Percentiles rank a stretch among this genome's conserved stretches.
Evolutionary conservation across 148 eudicot genomes (phyloP).

Genomic region (Arbutus unedo): DNA sequence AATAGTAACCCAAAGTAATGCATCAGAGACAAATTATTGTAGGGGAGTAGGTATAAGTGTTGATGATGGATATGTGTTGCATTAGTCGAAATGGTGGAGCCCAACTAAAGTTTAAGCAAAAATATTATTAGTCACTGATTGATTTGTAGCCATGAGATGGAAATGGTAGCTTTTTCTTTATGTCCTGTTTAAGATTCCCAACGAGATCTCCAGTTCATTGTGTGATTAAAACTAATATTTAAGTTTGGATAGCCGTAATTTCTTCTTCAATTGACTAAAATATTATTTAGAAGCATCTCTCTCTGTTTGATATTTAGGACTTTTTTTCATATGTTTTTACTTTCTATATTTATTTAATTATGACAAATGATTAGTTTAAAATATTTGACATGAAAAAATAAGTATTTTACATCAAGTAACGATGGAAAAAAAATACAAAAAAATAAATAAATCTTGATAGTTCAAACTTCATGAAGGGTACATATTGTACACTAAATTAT

Average conservation of each 20-base stretch:
- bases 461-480: too few species aligned
- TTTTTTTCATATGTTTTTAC: too few species aligned
- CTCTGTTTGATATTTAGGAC: conserved; percentile 15
- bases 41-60: background rate
- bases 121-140: background rate
- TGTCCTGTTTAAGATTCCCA: conserved; percentile 5
- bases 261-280: conserved; percentile 6
- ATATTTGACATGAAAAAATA: too few species aligned
- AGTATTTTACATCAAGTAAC: too few species aligned
- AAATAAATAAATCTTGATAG: too few species aligned
- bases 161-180: conserved; percentile 6
- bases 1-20: background rate
- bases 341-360: too few species aligned
- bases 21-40: conserved; percentile 1
- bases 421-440: too few species aligned
- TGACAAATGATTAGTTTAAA: too few species aligned
- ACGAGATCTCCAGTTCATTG: conserved; percentile 4
- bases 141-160: conserved; percentile 2
- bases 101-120: background rate
- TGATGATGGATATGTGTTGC: background rate
- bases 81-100: background rate
- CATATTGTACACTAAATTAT: too few species aligned
- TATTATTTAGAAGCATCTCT: background rate
- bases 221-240: background rate
- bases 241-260: background rate